These are phyloP conservation scores for Coriaria nepalensis DNA, from an alignment of 306 rosid species.

Conservation along the genomic window DNA sequence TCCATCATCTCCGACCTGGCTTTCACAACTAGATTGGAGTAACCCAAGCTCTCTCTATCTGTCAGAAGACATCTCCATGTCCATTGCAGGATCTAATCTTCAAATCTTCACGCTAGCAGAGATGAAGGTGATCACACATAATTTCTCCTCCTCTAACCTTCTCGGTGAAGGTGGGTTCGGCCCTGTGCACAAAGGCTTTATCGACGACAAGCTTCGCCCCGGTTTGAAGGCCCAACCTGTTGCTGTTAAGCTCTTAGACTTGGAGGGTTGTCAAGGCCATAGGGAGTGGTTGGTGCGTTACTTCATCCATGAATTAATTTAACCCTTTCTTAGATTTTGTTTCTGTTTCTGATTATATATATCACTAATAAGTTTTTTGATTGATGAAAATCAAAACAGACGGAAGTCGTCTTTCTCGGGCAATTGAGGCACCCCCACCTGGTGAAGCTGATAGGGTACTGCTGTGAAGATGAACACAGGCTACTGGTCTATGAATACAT, in stretches of 20 bases:
- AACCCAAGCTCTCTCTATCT: conserved; percentile 20
- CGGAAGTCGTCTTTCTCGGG: conserved; percentile 30
- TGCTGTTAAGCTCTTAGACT: conserved; percentile 49
- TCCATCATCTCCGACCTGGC: conserved; percentile 18
- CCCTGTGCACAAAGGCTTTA: conserved; percentile 53
- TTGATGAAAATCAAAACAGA: conserved; percentile 16
- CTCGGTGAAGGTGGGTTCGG: conserved; percentile 76
- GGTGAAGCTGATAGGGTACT: conserved; percentile 44
- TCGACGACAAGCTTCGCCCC: conserved; percentile 42
- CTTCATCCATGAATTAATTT: not conserved
- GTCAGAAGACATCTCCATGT: conserved; percentile 43
- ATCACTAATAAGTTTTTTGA: too few relatives aligned
- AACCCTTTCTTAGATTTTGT: not conserved
- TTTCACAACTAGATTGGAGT: conserved; percentile 37
- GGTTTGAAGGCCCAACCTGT: conserved; percentile 53
- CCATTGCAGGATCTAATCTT: conserved; percentile 46
- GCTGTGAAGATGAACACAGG: conserved; percentile 33
- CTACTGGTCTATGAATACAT: conserved; percentile 46
- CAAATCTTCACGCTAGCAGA: conserved; percentile 38
- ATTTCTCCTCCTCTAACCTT: conserved; percentile 35
- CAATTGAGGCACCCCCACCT: conserved; percentile 36
- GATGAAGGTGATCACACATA: conserved; percentile 40
- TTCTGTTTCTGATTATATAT: not conserved
- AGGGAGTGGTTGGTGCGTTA: conserved; percentile 58
- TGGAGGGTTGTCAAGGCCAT: conserved; percentile 60